These are phyloP conservation scores for Synchytrium microbalum DNA, from an alignment of 371 early-diverging fungal genomes.

Conservation along the genomic window DNA sequence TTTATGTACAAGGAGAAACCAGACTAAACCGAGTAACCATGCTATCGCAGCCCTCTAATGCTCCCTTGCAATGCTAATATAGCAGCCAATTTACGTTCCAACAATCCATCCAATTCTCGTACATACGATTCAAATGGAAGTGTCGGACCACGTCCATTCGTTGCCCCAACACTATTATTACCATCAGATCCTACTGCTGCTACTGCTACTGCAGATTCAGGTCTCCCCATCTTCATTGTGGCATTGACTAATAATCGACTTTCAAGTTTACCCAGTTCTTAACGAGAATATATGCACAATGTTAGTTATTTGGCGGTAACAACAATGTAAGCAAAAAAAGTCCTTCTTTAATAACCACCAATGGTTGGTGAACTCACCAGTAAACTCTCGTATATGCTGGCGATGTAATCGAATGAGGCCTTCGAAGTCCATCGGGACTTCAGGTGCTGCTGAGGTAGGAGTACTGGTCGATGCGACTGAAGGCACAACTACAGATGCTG, in stretches of 20 bases:
- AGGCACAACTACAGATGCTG: background rate
- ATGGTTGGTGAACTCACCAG: no score
- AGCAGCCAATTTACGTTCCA: constrained; percentile 44
- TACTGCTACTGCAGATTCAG: constrained; percentile 9
- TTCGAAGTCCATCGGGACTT: background rate
- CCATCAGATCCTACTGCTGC: constrained; percentile 17
- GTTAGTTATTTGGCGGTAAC: no score
- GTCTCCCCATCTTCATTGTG: constrained; percentile 36
- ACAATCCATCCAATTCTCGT: constrained; percentile 43
- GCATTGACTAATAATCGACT: constrained; percentile 67
- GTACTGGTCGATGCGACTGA: background rate
- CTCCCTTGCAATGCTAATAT: constrained; percentile 39
- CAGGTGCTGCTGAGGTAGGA: background rate
- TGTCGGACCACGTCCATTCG: constrained; percentile 5
- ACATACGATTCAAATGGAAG: constrained; percentile 41
- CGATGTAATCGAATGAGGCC: background rate
- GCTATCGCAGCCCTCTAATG: no score
- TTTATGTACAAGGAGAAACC: no score
- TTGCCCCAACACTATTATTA: constrained; percentile 21
- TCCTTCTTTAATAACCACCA: no score
- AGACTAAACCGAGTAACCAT: no score
- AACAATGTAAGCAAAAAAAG: no score
- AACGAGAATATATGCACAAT: no score
- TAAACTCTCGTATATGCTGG: no score
- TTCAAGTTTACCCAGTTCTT: constrained; percentile 65